Evolutionary conservation across 2,329 filamentous ascomycete genomes (phyloP), one percentile per base, ranked within the genome.

Genomic region (Remersonia thermophila): DNA sequence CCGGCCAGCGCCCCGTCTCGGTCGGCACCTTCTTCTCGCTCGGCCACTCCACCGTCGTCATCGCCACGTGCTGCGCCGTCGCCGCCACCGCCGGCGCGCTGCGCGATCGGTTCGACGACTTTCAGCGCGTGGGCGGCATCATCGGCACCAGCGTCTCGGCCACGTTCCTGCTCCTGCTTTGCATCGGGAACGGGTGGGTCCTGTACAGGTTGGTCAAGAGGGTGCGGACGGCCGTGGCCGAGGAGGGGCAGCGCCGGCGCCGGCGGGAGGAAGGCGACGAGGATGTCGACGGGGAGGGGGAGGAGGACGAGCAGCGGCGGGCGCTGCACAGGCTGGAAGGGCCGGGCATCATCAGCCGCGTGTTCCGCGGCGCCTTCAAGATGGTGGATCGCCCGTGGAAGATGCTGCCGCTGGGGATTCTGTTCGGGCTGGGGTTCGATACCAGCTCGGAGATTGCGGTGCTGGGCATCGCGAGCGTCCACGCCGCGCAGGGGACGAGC

Each of bases 11-110:
- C 2, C 87, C 89, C 2, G 86, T 93, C 9, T 89, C 87, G 0
- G 89, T 96, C 1, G 91, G 89, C 30, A 94, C 85, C 1, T 96
- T 84, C 56, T 96, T 98, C 65, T 89, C 82, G 0, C 71, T 96
- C 0, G 89, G 91, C 0, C 89, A 96, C 60, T 93, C 83, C 16
- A 95, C 89, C 3, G 84, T 96, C 49, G 89, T 96, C 16, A 67
- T 95, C 39, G 66, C 93, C 46, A 96, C 89, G 0, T 94, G 84
- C 33, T 71, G 95, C 32, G 83, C 93, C 2, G 89, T 96, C 1
- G 91, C 91, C 1, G 89, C 86, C 3, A 95, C 87, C 0, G 82
- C 82, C 3, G 84, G 85, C 1, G 85, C 86, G 0, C 71, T 96
- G 15, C 75, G 83, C 6, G 72, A 80, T 7, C 76, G 78, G 14